A percentile compares a stretch with the other conserved stretches of the same genome.
phyloP scores from a whole-genome alignment of 1,284 basidiomycete genomes.

The Ustilago shanxiensis region DNA sequence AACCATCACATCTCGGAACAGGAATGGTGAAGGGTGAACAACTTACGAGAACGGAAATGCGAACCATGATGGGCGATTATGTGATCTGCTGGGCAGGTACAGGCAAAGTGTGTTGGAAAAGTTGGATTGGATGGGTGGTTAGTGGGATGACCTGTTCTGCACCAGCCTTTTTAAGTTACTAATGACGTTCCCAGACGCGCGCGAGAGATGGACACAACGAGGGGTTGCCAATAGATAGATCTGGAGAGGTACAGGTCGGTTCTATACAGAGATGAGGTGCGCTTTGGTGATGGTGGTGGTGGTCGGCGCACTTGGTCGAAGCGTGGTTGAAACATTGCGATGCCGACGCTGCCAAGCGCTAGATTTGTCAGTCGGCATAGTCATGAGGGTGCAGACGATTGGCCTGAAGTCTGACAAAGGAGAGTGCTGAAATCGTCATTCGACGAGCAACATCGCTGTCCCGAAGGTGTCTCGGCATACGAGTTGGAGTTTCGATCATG shows the following conservation, averaged over 20 bases:
- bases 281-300: not conserved
- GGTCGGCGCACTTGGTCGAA: constrained; percentile 7
- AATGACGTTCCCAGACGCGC: constrained; percentile 45
- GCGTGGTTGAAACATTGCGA: not conserved
- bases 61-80: constrained; percentile 66
- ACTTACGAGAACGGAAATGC: constrained; percentile 69
- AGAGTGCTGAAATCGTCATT: not conserved
- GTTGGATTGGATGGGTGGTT: constrained; percentile 19
- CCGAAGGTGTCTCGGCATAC: constrained; percentile 3
- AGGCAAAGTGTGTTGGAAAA: constrained; percentile 23
- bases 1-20: not conserved
- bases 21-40: not conserved
- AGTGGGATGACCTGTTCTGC: constrained; percentile 56
- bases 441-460: not conserved
- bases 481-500: not conserved
- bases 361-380: not conserved
- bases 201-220: constrained; percentile 13
- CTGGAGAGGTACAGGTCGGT: constrained; percentile 55
- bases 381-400: not conserved
- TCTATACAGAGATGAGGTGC: not conserved
- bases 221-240: constrained; percentile 51
- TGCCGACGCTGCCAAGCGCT: not conserved
- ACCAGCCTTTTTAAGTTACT: constrained; percentile 45
- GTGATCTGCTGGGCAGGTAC: constrained; percentile 63
- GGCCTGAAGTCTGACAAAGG: not conserved